phyloP scores from a whole-genome alignment of 177 flowering plant species.

The Vitis hybrid region DNA sequence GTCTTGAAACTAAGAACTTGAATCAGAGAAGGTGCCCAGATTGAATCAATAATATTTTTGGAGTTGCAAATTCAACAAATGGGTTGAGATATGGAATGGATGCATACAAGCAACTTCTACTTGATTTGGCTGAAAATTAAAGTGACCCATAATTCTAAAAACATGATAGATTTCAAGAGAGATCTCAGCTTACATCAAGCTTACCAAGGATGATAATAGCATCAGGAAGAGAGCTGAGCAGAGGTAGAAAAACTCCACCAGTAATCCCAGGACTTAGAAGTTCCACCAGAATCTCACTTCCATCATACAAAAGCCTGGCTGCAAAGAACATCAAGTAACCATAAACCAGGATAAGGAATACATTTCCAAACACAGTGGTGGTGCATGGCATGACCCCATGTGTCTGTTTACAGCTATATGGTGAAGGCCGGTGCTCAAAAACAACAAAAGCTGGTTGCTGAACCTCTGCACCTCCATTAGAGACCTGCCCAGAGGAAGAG shows the following conservation, averaged over 20 bases:
- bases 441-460: no score
- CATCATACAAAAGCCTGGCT: slow-evolving; percentile 19
- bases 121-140: neutral
- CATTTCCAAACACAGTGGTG: slow-evolving; percentile 15
- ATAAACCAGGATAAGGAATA: slow-evolving; percentile 23
- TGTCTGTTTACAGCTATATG: slow-evolving; percentile 2
- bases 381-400: slow-evolving; percentile 30
- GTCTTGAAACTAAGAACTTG: no score
- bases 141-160: neutral
- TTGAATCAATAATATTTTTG: no score
- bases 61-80: no score
- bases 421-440: neutral
- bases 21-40: no score
- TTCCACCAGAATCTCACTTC: slow-evolving; percentile 27
- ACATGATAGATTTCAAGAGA: no score
- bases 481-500: neutral
- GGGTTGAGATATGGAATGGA: no score
- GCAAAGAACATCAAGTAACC: slow-evolving; percentile 24
- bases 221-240: slow-evolving; percentile 25
- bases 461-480: no score
- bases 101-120: no score
- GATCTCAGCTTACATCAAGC: no score
- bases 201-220: slow-evolving; percentile 24
- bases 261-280: slow-evolving; percentile 24
- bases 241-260: slow-evolving; percentile 28